phyloP scores from a whole-genome alignment of 495 filamentous ascomycete genomes.

The Apodospora peruviana region DNA sequence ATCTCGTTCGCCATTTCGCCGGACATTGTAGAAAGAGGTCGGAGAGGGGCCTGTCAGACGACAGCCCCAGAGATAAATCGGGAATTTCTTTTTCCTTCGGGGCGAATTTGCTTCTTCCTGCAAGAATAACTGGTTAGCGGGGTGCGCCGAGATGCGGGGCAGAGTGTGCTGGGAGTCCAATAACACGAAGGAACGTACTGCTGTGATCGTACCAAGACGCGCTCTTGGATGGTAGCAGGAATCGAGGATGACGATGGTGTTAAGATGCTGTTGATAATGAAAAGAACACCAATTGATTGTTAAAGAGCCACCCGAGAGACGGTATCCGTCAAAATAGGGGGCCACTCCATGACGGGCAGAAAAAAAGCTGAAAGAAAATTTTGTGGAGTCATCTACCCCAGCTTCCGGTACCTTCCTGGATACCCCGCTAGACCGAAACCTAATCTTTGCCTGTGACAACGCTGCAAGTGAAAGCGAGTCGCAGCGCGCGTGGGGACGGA shows the following conservation, averaged over 20 bases:
- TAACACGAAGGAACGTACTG: neutral
- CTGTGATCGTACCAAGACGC: no score
- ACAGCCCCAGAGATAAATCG: conserved; percentile 4
- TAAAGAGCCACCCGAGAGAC: no score
- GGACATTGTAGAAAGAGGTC: conserved; percentile 26
- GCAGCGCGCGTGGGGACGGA: no score
- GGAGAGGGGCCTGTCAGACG: conserved; percentile 11
- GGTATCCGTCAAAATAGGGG: no score
- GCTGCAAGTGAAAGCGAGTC: no score
- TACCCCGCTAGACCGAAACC: neutral
- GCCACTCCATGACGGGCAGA: conserved; percentile 12
- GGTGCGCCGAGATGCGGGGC: conserved; percentile 11
- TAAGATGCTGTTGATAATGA: no score
- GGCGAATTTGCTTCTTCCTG: neutral
- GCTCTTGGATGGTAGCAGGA: no score
- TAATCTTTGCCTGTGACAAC: neutral
- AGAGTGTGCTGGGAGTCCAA: neutral
- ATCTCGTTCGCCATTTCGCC: conserved; percentile 74
- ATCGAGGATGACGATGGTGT: no score
- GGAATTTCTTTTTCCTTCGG: neutral
- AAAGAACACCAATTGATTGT: no score
- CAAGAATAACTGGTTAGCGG: neutral
- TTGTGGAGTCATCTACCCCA: conserved; percentile 22
- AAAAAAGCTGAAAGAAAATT: conserved; percentile 29
- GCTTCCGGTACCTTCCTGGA: neutral